Base-by-base conservation (phyloP, 1,284 basidiomycete genomes). In the Termitomyces sp. region DNA sequence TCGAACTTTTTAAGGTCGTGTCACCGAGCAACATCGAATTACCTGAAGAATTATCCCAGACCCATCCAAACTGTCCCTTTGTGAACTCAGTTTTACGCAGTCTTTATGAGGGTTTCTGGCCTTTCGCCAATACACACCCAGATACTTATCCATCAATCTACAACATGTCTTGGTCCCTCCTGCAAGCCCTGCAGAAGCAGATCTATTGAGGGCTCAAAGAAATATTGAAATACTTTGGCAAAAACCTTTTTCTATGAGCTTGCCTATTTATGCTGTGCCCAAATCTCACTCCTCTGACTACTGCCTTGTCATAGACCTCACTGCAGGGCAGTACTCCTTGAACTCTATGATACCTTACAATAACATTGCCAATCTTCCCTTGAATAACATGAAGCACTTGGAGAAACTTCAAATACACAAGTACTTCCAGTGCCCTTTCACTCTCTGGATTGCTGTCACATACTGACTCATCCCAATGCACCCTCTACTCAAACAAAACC, bases 401-500 rank as follows among this genome's bases (percentile, higher is more conserved):
- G 6, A 6, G 3, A 28, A 28, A 6, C 26, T 28, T 28, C 26
- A 3, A 6, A 28, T 28, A 3, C 26, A 28, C 26, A 28, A 28
- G 26, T 2, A 6, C 6, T 28, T 28, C 3, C 3, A 28, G 3
- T 6, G 6, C 26, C 46, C 72, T 0, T 74, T 62, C 57, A 77
- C 76, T 40, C 70, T 67, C 0, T 74, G 79, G 45, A 65, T 77
- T 0, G 50, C 67, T 0, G 62, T 69, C 10, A 74, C 76, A 0
- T 79, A 72, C 40, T 59, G 64, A 0, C 58, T 62, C 0, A 57
- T 74, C 1, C 75, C 74, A 0, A 63, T 75, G 56, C 69, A 73
- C 41, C n/a, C n/a, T n/a, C n/a, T n/a, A n/a, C n/a, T n/a, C n/a
- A 79, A 50, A 44, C 77, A 2, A 70, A 71, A 44, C 77, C 78